Base-by-base conservation (phyloP, 2,329 filamentous ascomycete genomes). In the Onygenales sp. region DNA sequence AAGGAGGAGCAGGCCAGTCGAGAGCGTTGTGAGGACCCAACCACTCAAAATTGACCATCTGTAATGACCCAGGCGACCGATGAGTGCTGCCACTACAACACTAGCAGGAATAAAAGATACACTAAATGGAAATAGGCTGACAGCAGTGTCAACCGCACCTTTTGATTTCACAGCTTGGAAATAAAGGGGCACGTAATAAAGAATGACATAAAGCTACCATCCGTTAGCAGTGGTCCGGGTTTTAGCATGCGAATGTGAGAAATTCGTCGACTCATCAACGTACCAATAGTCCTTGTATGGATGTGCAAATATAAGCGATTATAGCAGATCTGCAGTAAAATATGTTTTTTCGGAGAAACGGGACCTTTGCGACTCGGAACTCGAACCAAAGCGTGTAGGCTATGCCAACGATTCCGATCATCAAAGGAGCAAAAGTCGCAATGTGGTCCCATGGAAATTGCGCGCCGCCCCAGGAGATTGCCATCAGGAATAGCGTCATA, bases 401-500 rank as follows among this genome's bases (percentile, higher is more conserved):
- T 3, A 86, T 64, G 1, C 79, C 76, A 1, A 69, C 64, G 0
- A 69, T 62, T 1, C 83, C 83, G 7, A 85, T 33, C 2, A 81
- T 63, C 11, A 88, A 66, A 0, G 84, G 84, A 0, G 83, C 74
- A 1, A 87, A 68, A 0, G 81, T 84, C 1, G 75, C 73, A 74
- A 78, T 84, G 4, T 75, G 80, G 42, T 68, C 63, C 84, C 84
- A 88, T 0, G 74, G 61, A 62, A 85, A 87, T 67, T 83, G 78
- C 6, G 84, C 74, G 32, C 83, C 84, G 17, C 82, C 85, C 74
- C 81, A 83, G 1, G 81, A 82, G 3, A 86, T 61, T 0, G 80
- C 78, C 41, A 85, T 80, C 35, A 85, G 65, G 60, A 86, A 78
- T 14, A 75, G 76, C 0, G 80, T 81, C 7, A 75, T 73, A 8